These are phyloP conservation scores for Aspergillus floridensis DNA, from an alignment of 2,329 filamentous ascomycete genomes.

Conservation along the genomic window DNA sequence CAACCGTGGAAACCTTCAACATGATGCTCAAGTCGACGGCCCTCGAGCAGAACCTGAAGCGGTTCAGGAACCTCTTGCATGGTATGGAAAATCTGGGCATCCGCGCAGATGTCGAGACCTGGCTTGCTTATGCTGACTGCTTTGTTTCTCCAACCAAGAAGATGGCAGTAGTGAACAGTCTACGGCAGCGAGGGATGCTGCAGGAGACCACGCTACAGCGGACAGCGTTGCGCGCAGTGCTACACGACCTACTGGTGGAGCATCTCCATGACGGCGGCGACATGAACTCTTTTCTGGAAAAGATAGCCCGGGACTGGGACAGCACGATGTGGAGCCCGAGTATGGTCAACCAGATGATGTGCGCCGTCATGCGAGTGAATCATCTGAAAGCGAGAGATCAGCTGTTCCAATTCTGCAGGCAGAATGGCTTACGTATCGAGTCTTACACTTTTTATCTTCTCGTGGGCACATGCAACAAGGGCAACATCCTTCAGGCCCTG, in stretches of 20 bases:
- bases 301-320: conserved; percentile 38
- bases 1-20: conserved; percentile 45
- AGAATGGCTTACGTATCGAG: conserved; percentile 28
- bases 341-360: conserved; percentile 40
- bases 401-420: conserved; percentile 32
- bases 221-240: conserved; percentile 28
- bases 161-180: conserved; percentile 27
- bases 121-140: conserved; percentile 40
- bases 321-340: conserved; percentile 37
- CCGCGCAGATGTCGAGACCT: conserved; percentile 42
- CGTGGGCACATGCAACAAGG: conserved; percentile 25
- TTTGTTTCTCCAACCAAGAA: conserved; percentile 29
- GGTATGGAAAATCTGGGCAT: conserved; percentile 40
- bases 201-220: conserved; percentile 23
- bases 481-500: conserved; percentile 24
- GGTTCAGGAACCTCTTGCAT: conserved; percentile 39
- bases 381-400: conserved; percentile 27
- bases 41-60: conserved; percentile 35
- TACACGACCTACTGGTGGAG: conserved; percentile 31
- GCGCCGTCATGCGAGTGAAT: conserved; percentile 26
- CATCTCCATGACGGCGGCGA: conserved; percentile 34
- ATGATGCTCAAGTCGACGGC: conserved; percentile 43
- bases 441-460: conserved; percentile 30
- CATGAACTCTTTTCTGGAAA: conserved; percentile 38
- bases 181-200: conserved; percentile 34